Conservation (phyloP, 441 rosid genomes). For the Brassica balearica region DNA sequence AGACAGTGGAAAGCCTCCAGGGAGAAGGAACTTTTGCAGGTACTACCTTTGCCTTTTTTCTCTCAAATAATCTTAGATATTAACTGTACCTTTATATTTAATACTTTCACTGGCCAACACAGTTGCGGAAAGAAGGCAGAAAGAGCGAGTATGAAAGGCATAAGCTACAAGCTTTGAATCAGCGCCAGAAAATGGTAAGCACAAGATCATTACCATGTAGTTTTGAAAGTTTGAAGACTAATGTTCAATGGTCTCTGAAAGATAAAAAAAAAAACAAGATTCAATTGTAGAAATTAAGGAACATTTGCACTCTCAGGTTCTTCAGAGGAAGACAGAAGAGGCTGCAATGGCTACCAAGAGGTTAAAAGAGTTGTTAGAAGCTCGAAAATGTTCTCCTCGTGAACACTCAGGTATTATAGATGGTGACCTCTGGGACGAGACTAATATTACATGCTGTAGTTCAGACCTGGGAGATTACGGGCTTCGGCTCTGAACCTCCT, state of each 20-base stretch:
- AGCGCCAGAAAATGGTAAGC: conserved; percentile 95
- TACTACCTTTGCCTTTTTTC: conserved; percentile 24
- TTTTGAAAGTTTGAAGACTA: conserved; percentile 7
- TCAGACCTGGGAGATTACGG: too few species aligned
- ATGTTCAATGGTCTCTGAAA: background rate
- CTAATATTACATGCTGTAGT: too few species aligned
- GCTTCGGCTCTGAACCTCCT: too few species aligned
- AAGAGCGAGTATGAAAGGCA: conserved; percentile 98
- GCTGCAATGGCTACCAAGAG: conserved; percentile 83
- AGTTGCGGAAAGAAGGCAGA: conserved; percentile 95
- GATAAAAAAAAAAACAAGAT: background rate
- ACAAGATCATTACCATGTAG: background rate
- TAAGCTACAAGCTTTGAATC: conserved; percentile 93
- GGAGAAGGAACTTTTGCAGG: conserved; percentile 96
- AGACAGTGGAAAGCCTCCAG: conserved; percentile 93
- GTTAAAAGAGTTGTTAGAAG: conserved; percentile 94
- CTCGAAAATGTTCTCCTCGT: conserved; percentile 84
- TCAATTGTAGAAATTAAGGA: conserved; percentile 20
- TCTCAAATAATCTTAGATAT: background rate
- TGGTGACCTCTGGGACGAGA: background rate
- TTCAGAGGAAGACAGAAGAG: conserved; percentile 67
- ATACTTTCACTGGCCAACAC: conserved; percentile 34
- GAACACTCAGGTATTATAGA: conserved; percentile 64
- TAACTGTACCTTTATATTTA: conserved; percentile 22
- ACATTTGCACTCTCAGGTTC: conserved; percentile 69